Percentiles rank a stretch among this genome's conserved stretches.
phyloP scores from a whole-genome alignment of 164 flowering plant species.

The Aristolochia contorta region DNA sequence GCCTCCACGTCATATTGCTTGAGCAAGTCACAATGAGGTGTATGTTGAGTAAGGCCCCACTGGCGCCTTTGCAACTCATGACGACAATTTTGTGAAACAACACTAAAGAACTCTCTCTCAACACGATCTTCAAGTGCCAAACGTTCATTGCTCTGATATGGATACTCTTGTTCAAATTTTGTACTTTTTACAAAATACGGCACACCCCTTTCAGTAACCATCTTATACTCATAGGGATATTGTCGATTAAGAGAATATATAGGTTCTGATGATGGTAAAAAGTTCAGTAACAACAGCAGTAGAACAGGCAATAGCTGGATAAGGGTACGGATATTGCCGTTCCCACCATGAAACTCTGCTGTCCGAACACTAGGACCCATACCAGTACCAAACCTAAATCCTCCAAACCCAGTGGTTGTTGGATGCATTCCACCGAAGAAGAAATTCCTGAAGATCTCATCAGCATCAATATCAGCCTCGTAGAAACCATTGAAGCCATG shows the following conservation, averaged over 20 bases:
- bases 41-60: conserved; percentile 60
- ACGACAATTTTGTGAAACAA: conserved; percentile 58
- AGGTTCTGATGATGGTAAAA: conserved; percentile 66
- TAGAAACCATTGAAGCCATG: conserved; percentile 60
- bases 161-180: conserved; percentile 65
- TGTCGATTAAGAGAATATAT: conserved; percentile 41
- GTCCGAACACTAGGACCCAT: conserved; percentile 37
- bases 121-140: conserved; percentile 33
- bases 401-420: conserved; percentile 51
- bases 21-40: conserved; percentile 73
- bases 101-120: conserved; percentile 47
- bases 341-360: conserved; percentile 28
- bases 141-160: conserved; percentile 35
- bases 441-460: conserved; percentile 87
- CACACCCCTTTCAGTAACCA: conserved; percentile 50
- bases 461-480: conserved; percentile 70
- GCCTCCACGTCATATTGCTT: conserved; percentile 31
- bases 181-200: conserved; percentile 56
- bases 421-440: conserved; percentile 61
- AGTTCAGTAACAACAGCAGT: conserved; percentile 47
- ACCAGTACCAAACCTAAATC: conserved; percentile 53
- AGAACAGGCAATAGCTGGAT: conserved; percentile 70
- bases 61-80: conserved; percentile 58
- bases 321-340: conserved; percentile 33
- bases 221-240: conserved; percentile 35